Evolutionary conservation across 169 alveolate genomes (phyloP), one percentile per base, ranked within the genome.

Genomic region (Plasmodium vivax): DNA sequence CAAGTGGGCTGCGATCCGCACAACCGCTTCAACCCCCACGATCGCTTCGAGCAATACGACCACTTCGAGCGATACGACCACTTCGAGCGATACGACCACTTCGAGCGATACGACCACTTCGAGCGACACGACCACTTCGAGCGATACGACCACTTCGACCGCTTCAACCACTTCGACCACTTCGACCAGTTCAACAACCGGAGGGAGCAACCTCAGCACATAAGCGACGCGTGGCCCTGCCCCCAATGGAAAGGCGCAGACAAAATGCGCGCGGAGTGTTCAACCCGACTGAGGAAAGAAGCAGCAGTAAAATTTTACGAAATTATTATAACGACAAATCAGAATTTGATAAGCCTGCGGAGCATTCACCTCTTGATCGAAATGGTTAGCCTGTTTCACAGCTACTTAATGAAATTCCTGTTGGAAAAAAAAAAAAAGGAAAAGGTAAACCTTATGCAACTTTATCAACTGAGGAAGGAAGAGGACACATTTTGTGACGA

Each of bases 301-400:
- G 68, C 23, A 9, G 12, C 80, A 7, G n/a, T 58, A 16, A 79
- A 79, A 58, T 79, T 92, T 82, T 92, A 92, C 62, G 95, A 92
- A 72, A 92, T 92, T 51, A 92, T 72, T 30, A 92, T 92, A 71
- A 92, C 87, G 47, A 82, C 95, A 16, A 74, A 92, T 82, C 82
- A 77, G 75, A 82, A 92, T 19, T 82, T 92, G 47, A 38, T 83
- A 71, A 92, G 92, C 41, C 23, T 92, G 58, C 82, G 84, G 51
- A 92, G 92, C 23, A 73, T 92, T 51, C 80, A 82, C 12, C 77
- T 83, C 8, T 27, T 92, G 80, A 72, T 92, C 45, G 95, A 92
- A 92, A 30, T 92, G 56, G 51, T 92, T n/a, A 30, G 16, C 30
- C 5, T 83, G 58, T 73, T 82, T 71, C 45, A 72, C 51, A 43